Base-by-base conservation (phyloP, 2,329 filamentous ascomycete genomes). In the Colletotrichum plurivorum region DNA sequence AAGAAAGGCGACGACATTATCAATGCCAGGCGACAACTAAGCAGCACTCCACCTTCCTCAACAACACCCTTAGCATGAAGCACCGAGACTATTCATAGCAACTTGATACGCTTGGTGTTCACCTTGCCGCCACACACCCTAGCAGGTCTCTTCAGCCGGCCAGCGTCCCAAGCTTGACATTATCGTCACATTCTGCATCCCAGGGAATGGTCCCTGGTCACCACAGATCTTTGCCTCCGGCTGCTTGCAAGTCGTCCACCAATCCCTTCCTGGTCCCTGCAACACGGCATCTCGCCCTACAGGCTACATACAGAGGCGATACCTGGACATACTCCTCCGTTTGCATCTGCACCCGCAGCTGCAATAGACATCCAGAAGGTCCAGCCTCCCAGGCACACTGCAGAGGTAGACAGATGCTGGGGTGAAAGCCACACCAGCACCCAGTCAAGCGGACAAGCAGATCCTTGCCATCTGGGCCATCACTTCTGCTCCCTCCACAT, bases 181-280 rank as follows among this genome's bases (percentile, higher is more conserved):
- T 69, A 45, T 67, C 20, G 18, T 67, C 63, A 43, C 45, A 67
- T 56, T 49, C 67, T 25, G 45, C 31, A 45, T 61, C 36, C 56
- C 55, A 52, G 63, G 20, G 45, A 67, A 31, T 45, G 63, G 67
- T 69, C 27, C 51, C 45, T 52, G 67, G 46, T 52, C 67, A 61
- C 51, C 25, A 22, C 67, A 41, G 41, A 63, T 68, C 64, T 64
- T 48, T 70, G 64, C 49, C n/a, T 16, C 43, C 64, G 67, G 67
- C 57, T 68, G 63, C 67, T 68, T 70, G 64, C 64, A 58, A 70
- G 52, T 46, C 20, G 39, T 68, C 68, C 67, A 25, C 39, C 53
- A n/a, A 16, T n/a, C 53, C n/a, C 20, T 43, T 58, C 46, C 57
- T 27, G 58, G 58, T 49, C 63, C 67, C 57, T 63, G 57, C 67